Base-by-base conservation (phyloP, 345 rosid genomes). In the Gossypium bickii region DNA sequence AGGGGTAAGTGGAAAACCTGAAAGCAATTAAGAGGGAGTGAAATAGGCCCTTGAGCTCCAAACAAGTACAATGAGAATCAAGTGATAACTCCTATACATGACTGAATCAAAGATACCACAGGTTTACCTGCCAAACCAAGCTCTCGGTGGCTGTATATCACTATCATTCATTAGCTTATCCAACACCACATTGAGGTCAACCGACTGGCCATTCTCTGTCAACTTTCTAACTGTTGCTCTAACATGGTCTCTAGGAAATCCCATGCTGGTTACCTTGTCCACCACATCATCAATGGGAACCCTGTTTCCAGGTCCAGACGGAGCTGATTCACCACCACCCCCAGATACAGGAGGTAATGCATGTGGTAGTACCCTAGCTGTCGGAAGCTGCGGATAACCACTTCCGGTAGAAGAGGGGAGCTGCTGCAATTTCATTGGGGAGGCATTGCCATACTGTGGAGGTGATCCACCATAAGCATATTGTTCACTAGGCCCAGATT, bases 121-220 rank as follows among this genome's bases (percentile, higher is more conserved):
- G 45, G 55, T 75, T 77, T 86, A 93, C 78, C 91, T 88, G 55
- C 93, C 90, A 29, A 85, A 81, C 97, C 97, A 94, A 73, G 87
- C 89, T 88, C 94, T 84, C 24, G 77, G 96, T 10, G 89, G 90
- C 81, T 85, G 97, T 67, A 85, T 80, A 53, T 87, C 92, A 29
- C 88, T 88, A 60, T 85, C 97, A 65, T 88, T 94, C 98, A 92
- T 94, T 76, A 94, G 85, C 88, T 90, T 94, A 82, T 94, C 98
- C 76, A 94, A 82, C 74, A 94, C 98, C 68, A 84, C 75, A 80
- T 94, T 94, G 74, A 94, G 84, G 78, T 94, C 97, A n/a, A 94
- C 97, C 2, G 90, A 67, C 83, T 92, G 97, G 18, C 97, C 97
- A 13, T 84, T 92, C 85, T 94, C 98, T 0, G 97, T 94, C 82